Conservation (phyloP, 2,329 filamentous ascomycete genomes). For the Phaeosphaeriaceae sp. region DNA sequence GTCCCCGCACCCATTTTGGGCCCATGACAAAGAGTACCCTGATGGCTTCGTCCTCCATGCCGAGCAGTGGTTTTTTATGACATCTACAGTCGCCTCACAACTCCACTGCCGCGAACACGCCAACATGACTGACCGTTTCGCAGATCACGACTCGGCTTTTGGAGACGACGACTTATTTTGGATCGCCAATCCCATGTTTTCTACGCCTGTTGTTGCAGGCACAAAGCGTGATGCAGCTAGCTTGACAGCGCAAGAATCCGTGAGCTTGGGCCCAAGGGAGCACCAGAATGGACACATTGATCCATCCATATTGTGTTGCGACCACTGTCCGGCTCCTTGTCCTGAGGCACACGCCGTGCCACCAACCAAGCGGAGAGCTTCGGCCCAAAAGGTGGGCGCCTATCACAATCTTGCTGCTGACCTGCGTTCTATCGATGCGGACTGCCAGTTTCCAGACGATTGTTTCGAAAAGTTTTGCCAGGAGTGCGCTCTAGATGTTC, state of each 20-base stretch:
- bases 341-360: constrained; percentile 27
- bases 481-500: constrained; percentile 39
- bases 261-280: constrained; percentile 20
- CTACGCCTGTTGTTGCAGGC: constrained; percentile 34
- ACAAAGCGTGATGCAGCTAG: constrained; percentile 40
- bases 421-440: constrained; percentile 23
- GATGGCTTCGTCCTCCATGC: neutral
- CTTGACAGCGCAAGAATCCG: constrained; percentile 22
- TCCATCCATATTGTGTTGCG: constrained; percentile 35
- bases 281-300: constrained; percentile 32
- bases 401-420: constrained; percentile 33
- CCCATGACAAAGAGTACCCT: neutral
- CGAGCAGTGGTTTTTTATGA: neutral
- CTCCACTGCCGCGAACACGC: constrained; percentile 8
- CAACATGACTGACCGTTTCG: constrained; percentile 37
- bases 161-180: constrained; percentile 37
- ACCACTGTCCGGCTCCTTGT: constrained; percentile 32
- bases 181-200: constrained; percentile 35
- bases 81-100: neutral
- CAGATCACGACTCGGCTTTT: constrained; percentile 43
- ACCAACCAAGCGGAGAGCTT: constrained; percentile 43
- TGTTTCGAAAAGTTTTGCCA: constrained; percentile 47
- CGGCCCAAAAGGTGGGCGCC: constrained; percentile 37
- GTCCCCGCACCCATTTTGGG: neutral
- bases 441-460: constrained; percentile 42